A percentile compares a stretch with the other conserved stretches of the same genome.
phyloP scores from a whole-genome alignment of 176 grass and related monocot species.

The Oryza punctata region DNA sequence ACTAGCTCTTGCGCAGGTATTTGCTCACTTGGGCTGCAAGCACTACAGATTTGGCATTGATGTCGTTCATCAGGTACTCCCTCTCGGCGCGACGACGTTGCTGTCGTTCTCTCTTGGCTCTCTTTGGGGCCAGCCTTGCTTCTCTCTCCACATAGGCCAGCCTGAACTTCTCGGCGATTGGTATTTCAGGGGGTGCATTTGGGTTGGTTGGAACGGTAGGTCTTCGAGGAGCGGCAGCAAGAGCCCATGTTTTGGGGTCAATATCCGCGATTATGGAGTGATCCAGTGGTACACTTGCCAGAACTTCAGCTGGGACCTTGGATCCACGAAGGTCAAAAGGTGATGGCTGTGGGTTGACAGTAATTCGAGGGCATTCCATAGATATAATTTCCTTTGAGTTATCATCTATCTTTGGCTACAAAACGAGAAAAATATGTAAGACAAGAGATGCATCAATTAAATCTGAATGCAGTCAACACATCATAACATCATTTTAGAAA shows the following conservation, averaged over 20 bases:
- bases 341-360: conserved; percentile 66
- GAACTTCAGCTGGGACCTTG: conserved; percentile 68
- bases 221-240: conserved; percentile 51
- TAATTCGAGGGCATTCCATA: conserved; percentile 73
- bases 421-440: background rate
- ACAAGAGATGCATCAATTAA: background rate
- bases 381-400: conserved; percentile 68
- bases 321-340: conserved; percentile 49
- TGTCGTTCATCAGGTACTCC: conserved; percentile 65
- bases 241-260: conserved; percentile 82
- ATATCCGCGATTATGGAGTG: conserved; percentile 67
- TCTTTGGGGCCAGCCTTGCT: conserved; percentile 78
- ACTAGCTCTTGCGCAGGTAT: conserved; percentile 60
- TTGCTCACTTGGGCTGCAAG: conserved; percentile 77
- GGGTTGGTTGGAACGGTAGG: background rate
- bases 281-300: conserved; percentile 61
- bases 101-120: conserved; percentile 75
- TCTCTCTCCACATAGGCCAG: conserved; percentile 80
- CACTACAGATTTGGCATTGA: conserved; percentile 64
- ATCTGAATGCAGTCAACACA: background rate
- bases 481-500: background rate
- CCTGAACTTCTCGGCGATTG: conserved; percentile 81
- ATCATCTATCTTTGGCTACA: conserved; percentile 85
- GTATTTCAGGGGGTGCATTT: conserved; percentile 45
- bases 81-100: conserved; percentile 70